Base-by-base conservation (phyloP, 208 protist species). In the Crithidia expoeki region DNA sequence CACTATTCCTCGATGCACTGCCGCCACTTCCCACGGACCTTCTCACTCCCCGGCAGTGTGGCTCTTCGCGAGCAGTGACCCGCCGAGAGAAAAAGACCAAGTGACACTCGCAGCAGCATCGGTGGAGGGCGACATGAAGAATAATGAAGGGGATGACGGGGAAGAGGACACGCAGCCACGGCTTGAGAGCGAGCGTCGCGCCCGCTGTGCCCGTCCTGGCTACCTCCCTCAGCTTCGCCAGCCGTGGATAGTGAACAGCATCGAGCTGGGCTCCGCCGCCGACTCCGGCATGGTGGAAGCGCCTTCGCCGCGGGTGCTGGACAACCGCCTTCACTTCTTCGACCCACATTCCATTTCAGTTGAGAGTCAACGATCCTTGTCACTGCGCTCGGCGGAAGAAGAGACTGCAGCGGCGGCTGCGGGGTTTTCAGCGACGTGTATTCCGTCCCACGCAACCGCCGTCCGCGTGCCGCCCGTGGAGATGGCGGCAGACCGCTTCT, bases 11-110 rank as follows among this genome's bases (percentile, higher is more conserved):
- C 34, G 34, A 28, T 9, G 21, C 56, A 34, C n/a, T 33, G 51
- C 52, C 25, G 23, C 51, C 33, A 21, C 63, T 33, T 9, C 23
- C 10, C 28, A 44, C 25, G 46, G 62, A 23, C 25, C 32, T 2
- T 33, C 58, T 0, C 72, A 62, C 50, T 55, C 72, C 27, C 72
- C 72, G 2, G 64, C 72, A 0, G 64, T 77, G 47, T 77, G 72
- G 72, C 46, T 77, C 25, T 53, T 70, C 27, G 16, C 61, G 64
- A 67, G 0, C 36, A 40, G 12, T 27, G 33, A 6, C 36, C 42
- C 25, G 2, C 5, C 60, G 7, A 16, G 36, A n/a, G 16, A 36
- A 36, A n/a, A 4, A 21, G 58, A 7, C 11, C 1, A 9, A 1
- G 17, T 25, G 1, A 17, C 58, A 49, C 28, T 23, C 56, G 56